These are phyloP conservation scores for Curvularia verruculosa DNA, from an alignment of 2,329 filamentous ascomycete genomes.

Conservation along the genomic window DNA sequence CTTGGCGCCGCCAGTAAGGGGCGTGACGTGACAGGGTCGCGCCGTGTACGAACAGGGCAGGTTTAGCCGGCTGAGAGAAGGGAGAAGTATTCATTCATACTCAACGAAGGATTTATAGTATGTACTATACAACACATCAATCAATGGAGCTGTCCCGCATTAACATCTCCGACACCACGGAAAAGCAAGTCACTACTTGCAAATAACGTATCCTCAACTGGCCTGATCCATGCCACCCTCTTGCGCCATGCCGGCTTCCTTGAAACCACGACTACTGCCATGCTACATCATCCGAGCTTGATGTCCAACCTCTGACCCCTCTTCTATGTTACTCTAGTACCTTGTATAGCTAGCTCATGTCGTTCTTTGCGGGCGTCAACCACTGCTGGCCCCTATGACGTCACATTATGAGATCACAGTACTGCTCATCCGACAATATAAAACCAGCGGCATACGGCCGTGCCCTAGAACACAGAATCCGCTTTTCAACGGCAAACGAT, in stretches of 20 bases:
- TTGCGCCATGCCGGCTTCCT: neutral
- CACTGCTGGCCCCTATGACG: slow-evolving; percentile 11
- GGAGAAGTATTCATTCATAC: neutral
- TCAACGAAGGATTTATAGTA: neutral
- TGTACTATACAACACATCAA: neutral
- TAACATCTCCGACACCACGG: neutral
- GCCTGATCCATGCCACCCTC: neutral
- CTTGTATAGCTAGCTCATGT: neutral
- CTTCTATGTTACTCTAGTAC: neutral
- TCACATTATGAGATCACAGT: slow-evolving; percentile 22
- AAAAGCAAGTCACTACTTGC: neutral
- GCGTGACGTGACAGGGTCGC: slow-evolving; percentile 1
- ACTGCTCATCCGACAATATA: slow-evolving; percentile 3
- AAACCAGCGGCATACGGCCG: neutral
- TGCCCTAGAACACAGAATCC: neutral
- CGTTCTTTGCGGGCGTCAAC: neutral
- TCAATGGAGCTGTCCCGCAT: neutral
- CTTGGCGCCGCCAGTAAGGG: slow-evolving; percentile 1
- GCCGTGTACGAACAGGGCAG: neutral
- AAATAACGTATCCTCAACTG: neutral
- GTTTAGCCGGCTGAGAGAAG: neutral
- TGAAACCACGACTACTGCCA: neutral
- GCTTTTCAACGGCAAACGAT: neutral
- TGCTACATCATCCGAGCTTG: neutral
- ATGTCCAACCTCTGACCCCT: neutral